A percentile compares a stretch with the other conserved stretches of the same genome.
phyloP scores from a whole-genome alignment of 2,329 filamentous ascomycete species.

The Curvularia lunata region DNA sequence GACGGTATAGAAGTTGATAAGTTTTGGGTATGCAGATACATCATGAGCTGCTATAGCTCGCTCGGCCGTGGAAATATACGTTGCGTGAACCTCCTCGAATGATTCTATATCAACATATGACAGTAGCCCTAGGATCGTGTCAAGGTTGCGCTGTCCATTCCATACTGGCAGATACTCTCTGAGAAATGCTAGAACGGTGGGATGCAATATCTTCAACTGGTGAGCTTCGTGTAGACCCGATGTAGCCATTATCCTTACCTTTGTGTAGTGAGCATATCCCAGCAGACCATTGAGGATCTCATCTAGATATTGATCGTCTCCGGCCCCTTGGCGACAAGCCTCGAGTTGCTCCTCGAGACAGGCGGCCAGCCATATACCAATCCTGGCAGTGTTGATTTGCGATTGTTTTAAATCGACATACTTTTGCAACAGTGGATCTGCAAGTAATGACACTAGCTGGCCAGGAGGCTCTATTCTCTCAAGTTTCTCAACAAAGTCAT shows the following conservation, averaged over 20 bases:
- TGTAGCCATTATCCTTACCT: constrained; percentile 29
- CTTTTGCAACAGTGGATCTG: constrained; percentile 80
- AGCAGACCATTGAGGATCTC: constrained; percentile 44
- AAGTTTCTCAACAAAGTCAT: constrained; percentile 72
- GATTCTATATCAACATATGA: constrained; percentile 52
- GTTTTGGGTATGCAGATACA: constrained; percentile 60
- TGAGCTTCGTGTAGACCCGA: constrained; percentile 8
- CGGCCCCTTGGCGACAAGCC: constrained; percentile 22
- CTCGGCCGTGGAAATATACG: constrained; percentile 52
- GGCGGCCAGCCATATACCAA: constrained; percentile 48
- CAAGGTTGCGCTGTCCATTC: constrained; percentile 43
- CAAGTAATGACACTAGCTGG: constrained; percentile 77
- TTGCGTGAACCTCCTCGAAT: constrained; percentile 56
- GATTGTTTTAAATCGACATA: constrained; percentile 63
- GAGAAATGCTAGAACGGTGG: constrained; percentile 43
- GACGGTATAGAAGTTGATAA: constrained; percentile 71
- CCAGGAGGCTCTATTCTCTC: constrained; percentile 83
- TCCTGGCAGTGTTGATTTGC: constrained; percentile 33
- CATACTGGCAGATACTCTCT: constrained; percentile 45
- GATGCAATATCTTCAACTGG: constrained; percentile 38
- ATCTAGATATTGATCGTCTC: constrained; percentile 29
- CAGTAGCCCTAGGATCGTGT: constrained; percentile 60
- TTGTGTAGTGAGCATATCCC: constrained; percentile 43
- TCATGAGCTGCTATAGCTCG: constrained; percentile 47
- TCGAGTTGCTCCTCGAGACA: constrained; percentile 48